Evolutionary conservation across 208 protist genomes (phyloP).

Genomic region (Leptomonas seymouri): DNA sequence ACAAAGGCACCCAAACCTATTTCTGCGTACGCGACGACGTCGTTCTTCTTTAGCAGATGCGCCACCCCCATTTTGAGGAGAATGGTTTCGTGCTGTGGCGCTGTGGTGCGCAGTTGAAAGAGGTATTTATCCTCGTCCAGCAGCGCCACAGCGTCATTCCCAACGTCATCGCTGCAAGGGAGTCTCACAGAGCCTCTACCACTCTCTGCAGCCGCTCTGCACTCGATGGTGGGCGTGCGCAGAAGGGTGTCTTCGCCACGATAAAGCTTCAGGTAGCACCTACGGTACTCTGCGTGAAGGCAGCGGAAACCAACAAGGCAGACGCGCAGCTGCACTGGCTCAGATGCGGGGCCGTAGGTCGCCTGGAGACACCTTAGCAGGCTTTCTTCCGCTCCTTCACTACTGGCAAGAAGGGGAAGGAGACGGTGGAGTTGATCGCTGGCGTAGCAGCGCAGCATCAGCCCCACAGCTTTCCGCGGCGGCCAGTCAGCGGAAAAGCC

Average conservation of each 20-base stretch:
- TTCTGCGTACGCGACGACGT: conserved; percentile 23
- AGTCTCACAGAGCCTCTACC: neutral
- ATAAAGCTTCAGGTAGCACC: conserved; percentile 24
- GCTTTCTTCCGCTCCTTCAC: conserved; percentile 3
- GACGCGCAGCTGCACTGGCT: conserved; percentile 10
- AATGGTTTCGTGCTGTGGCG: conserved; percentile 9
- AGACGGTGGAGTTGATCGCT: conserved; percentile 17
- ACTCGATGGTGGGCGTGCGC: conserved; percentile 16
- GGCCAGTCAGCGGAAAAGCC: conserved; percentile 19
- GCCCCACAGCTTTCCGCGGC: neutral
- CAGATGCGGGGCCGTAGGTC: neutral
- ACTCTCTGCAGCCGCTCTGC: neutral
- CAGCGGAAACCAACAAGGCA: conserved; percentile 14
- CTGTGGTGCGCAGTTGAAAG: conserved; percentile 9
- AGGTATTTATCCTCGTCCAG: conserved; percentile 20
- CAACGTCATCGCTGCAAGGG: neutral
- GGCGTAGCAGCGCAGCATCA: conserved; percentile 15
- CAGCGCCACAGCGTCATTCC: conserved; percentile 10
- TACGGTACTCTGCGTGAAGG: neutral
- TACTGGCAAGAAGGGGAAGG: conserved; percentile 8
- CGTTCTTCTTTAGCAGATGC: conserved; percentile 20
- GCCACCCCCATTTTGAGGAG: conserved; percentile 19
- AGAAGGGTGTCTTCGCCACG: conserved; percentile 2
- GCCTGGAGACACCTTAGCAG: conserved; percentile 5
- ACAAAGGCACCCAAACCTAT: conserved; percentile 22